Percentiles rank a stretch among this genome's conserved stretches.
Evolutionary conservation across 139 green algal species (phyloP).

Genomic region (Tetraselmis chui): DNA sequence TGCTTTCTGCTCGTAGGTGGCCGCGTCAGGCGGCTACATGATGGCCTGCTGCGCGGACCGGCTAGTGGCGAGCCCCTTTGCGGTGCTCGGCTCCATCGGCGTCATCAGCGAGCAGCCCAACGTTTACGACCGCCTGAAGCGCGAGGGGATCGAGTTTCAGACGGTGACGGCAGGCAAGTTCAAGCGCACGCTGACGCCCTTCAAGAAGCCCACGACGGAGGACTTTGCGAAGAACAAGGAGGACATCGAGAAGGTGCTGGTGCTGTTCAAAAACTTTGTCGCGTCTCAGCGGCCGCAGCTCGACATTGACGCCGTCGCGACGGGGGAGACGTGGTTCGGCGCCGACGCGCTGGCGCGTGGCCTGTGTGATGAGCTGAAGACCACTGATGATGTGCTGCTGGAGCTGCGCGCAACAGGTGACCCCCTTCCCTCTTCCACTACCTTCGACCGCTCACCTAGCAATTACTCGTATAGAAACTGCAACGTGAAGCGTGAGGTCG

Average conservation of each 20-base stretch:
- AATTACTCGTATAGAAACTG: too few species aligned
- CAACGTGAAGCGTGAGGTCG: too few species aligned
- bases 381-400: constrained; percentile 19
- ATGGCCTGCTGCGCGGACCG: constrained; percentile 21
- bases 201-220: constrained; percentile 22
- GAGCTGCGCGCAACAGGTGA: background rate
- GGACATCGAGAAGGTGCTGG: constrained; percentile 19
- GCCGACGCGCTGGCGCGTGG: constrained; percentile 9
- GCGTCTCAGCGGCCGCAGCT: constrained; percentile 7
- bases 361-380: constrained; percentile 20
- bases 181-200: constrained; percentile 24
- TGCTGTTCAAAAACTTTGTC: constrained; percentile 21
- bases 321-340: constrained; percentile 27
- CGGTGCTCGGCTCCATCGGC: constrained; percentile 24
- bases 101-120: constrained; percentile 27
- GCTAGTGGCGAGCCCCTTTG: constrained; percentile 19
- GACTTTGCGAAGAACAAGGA: constrained; percentile 19
- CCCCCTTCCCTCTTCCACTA: too few species aligned
- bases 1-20: constrained; percentile 6
- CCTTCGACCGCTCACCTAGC: too few species aligned
- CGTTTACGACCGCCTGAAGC: constrained; percentile 25
- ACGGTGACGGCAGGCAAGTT: constrained; percentile 23
- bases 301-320: constrained; percentile 22
- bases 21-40: constrained; percentile 22
- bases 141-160: constrained; percentile 22